phyloP scores from a whole-genome alignment of 2,329 filamentous ascomycete species.

The Xylaria arbuscula region DNA sequence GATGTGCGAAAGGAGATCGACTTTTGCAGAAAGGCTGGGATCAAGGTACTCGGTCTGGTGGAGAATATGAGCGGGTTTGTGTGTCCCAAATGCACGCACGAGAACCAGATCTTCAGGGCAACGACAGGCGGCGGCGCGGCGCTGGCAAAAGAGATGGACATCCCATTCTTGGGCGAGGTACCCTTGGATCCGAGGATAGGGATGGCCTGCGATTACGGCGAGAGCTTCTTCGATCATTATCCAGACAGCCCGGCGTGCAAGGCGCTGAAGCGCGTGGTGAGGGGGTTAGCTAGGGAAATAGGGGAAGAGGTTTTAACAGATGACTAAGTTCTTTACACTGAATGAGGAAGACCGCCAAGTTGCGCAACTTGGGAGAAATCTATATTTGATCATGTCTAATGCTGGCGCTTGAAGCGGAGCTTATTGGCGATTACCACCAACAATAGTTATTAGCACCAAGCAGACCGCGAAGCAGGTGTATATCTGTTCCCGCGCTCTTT shows the following conservation, averaged over 20 bases:
- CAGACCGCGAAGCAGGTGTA: constrained; percentile 4
- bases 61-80: constrained; percentile 99
- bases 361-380: constrained; percentile 22
- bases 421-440: not conserved
- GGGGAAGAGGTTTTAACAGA: constrained; percentile 65
- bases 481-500: constrained; percentile 1
- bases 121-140: constrained; percentile 88
- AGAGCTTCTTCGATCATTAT: constrained; percentile 95
- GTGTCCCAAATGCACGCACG: constrained; percentile 87
- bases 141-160: constrained; percentile 84
- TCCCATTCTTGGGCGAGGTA: constrained; percentile 89
- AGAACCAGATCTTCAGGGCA: constrained; percentile 87
- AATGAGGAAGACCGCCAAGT: constrained; percentile 22
- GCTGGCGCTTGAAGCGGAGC: not conserved
- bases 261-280: constrained; percentile 84
- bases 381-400: not conserved
- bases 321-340: constrained; percentile 43
- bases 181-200: constrained; percentile 93
- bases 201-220: constrained; percentile 96
- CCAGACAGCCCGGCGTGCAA: constrained; percentile 91
- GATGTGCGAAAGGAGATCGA: constrained; percentile 98
- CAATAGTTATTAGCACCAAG: not conserved
- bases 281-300: constrained; percentile 73
- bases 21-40: constrained; percentile 95
- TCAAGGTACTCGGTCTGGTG: constrained; percentile 86